Conservation (phyloP, 139 green algal genomes). For the Picochlorum costavermella region DNA sequence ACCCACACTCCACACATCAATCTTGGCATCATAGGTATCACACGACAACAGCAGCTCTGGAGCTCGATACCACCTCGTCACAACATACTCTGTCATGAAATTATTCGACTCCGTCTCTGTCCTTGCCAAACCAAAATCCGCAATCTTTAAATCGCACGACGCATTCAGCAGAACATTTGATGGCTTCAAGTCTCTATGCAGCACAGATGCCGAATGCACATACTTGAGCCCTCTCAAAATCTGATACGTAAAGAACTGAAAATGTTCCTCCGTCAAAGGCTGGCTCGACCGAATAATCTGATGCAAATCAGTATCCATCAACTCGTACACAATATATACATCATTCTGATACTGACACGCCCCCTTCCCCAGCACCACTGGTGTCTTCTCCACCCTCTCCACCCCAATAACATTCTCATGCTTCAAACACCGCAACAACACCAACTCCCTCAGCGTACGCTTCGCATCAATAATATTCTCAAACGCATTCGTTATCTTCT, state of each 20-base stretch:
- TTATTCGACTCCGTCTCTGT: conserved; percentile 62
- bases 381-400: conserved; percentile 50
- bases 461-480: conserved; percentile 90
- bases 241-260: conserved; percentile 99
- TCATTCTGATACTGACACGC: conserved; percentile 63
- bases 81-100: conserved; percentile 96
- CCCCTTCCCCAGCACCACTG: conserved; percentile 11
- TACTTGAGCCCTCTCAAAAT: conserved; percentile 85
- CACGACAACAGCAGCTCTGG: conserved; percentile 88
- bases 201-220: conserved; percentile 76
- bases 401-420: conserved; percentile 86
- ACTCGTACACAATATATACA: conserved; percentile 97
- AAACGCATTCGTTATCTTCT: conserved; percentile 96
- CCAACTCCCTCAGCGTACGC: conserved; percentile 90
- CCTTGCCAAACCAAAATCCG: conserved; percentile 94
- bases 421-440: conserved; percentile 77
- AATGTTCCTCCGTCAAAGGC: conserved; percentile 91
- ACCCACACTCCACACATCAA: conserved; percentile 75
- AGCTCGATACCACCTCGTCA: conserved; percentile 92
- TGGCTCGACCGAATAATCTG: conserved; percentile 96
- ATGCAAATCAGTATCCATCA: conserved; percentile 99
- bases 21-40: conserved; percentile 70
- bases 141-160: conserved; percentile 96
- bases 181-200: conserved; percentile 96
- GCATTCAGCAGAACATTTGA: conserved; percentile 96